Conservation (phyloP, 169 alveolate species). For the Fabrea salina region DNA sequence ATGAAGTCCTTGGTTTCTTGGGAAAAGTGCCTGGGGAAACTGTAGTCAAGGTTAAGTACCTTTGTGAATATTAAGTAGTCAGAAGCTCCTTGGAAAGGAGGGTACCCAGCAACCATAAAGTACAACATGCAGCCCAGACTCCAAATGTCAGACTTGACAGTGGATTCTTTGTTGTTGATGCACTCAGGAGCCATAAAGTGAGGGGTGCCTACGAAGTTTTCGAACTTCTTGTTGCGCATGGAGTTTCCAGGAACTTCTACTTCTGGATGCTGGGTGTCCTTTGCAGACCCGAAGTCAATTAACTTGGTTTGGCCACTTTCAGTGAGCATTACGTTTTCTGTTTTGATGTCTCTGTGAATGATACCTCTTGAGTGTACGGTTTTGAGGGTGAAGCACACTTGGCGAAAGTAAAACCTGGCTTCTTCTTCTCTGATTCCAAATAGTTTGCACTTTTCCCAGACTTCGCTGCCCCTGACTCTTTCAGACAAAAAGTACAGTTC, state of each 20-base stretch:
- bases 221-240: slow-evolving; percentile 40
- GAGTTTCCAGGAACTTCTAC: slow-evolving; percentile 51
- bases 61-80: slow-evolving; percentile 62
- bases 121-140: slow-evolving; percentile 53
- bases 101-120: slow-evolving; percentile 56
- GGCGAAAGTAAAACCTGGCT: slow-evolving; percentile 49
- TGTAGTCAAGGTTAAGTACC: slow-evolving; percentile 44
- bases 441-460: slow-evolving; percentile 53
- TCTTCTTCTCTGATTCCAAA: slow-evolving; percentile 53
- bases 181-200: slow-evolving; percentile 77
- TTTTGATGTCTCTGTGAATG: slow-evolving; percentile 78
- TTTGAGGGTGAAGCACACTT: slow-evolving; percentile 49
- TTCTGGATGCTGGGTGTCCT: slow-evolving; percentile 49
- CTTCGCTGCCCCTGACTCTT: slow-evolving; percentile 53
- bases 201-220: slow-evolving; percentile 72
- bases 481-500: slow-evolving; percentile 61
- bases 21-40: slow-evolving; percentile 44
- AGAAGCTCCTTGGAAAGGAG: slow-evolving; percentile 57
- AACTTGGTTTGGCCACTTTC: slow-evolving; percentile 54
- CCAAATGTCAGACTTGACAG: slow-evolving; percentile 56
- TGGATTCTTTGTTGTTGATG: slow-evolving; percentile 57
- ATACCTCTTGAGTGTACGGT: slow-evolving; percentile 59
- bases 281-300: slow-evolving; percentile 76
- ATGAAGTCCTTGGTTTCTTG: slow-evolving; percentile 25
- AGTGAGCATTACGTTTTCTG: slow-evolving; percentile 73